Evolutionary conservation across 176 grass and related monocot species (phyloP).

Genomic region (Rhynchospora tenuis): DNA sequence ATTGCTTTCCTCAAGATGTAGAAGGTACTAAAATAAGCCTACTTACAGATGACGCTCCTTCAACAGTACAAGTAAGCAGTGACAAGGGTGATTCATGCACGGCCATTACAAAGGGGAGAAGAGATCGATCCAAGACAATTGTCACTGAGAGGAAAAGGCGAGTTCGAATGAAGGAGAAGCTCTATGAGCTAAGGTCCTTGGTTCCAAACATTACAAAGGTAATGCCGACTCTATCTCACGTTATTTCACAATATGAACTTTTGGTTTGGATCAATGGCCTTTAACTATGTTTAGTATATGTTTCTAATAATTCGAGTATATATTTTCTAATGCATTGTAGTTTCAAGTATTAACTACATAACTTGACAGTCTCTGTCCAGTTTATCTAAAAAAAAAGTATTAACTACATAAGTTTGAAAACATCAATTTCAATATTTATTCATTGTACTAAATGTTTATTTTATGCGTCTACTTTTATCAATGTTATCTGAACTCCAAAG

Average conservation of each 20-base stretch:
- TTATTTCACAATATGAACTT: neutral
- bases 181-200: slow-evolving; percentile 80
- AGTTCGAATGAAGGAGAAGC: slow-evolving; percentile 89
- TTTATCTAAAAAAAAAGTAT: too few relatives aligned
- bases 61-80: neutral
- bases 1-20: neutral
- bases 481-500: neutral
- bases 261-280: neutral
- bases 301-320: neutral
- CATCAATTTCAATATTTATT: neutral
- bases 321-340: neutral
- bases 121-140: slow-evolving; percentile 84
- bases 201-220: slow-evolving; percentile 97
- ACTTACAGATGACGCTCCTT: neutral
- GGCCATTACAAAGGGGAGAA: slow-evolving; percentile 31
- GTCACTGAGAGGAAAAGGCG: slow-evolving; percentile 84
- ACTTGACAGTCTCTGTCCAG: too few relatives aligned
- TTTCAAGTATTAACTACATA: neutral
- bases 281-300: neutral
- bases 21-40: slow-evolving; percentile 1
- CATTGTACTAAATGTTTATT: neutral
- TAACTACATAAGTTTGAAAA: too few relatives aligned
- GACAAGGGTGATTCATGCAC: slow-evolving; percentile 36
- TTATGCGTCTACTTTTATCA: neutral
- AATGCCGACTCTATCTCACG: neutral